These are phyloP conservation scores for Yamadazyma philogaea DNA, from an alignment of 805 yeast species.

Conservation along the genomic window DNA sequence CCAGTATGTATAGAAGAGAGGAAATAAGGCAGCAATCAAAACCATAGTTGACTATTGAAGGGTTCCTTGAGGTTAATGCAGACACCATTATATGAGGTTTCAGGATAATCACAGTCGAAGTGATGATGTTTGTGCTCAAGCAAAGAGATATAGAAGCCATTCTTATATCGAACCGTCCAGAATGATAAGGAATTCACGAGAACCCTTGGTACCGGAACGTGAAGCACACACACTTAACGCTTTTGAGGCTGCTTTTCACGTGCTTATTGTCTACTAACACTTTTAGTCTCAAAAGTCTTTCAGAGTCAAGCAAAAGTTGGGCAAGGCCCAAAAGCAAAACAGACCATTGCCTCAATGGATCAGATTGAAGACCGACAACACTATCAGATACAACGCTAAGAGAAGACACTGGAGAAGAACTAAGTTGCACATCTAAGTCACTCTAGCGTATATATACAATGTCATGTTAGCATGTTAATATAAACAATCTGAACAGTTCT, in stretches of 20 bases:
- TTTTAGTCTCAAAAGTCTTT: slow-evolving; percentile 87
- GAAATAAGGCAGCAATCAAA: no score
- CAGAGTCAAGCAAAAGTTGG: slow-evolving; percentile 96
- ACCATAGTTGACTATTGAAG: no score
- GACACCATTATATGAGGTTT: no score
- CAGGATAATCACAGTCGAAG: no score
- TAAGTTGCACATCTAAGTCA: slow-evolving; percentile 85
- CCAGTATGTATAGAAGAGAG: slow-evolving; percentile 11
- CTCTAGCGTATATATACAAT: slow-evolving; percentile 8
- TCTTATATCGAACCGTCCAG: no score
- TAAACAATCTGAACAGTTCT: slow-evolving; percentile 2
- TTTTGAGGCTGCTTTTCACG: neutral
- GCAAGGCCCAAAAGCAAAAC: slow-evolving; percentile 98
- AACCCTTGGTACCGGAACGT: no score
- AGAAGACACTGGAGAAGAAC: slow-evolving; percentile 99
- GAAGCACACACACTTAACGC: no score
- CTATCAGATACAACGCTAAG: slow-evolving; percentile 98
- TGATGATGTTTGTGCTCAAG: no score
- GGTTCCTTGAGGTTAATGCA: no score
- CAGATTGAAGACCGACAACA: slow-evolving; percentile 97
- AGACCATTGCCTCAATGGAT: slow-evolving; percentile 99
- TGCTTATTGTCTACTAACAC: slow-evolving; percentile 25
- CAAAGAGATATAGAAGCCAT: no score
- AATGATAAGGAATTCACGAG: no score
- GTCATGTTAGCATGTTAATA: slow-evolving; percentile 12